Evolutionary conservation across 78 protist species (phyloP), one percentile per base, ranked within the genome.

Genomic region (Dictyostelium citrinum): DNA sequence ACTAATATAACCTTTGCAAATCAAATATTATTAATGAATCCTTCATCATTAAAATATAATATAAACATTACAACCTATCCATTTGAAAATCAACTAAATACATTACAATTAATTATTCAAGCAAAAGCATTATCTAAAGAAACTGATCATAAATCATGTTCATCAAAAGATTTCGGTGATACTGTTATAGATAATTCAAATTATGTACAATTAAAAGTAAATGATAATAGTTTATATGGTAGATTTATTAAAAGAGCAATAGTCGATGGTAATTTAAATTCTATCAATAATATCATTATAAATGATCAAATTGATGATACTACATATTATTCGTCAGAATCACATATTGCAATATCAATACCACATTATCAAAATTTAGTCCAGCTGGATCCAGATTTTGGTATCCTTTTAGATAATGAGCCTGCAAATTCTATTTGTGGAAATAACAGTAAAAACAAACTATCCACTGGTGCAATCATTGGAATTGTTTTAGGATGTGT

Each of bases 241-340:
- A 71, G 78, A 35, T 71, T 71, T 31, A 71, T 71, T 17, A 71
- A 71, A 33, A 71, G 78, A 71, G 78, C 45, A 31, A 33, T 71
- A 12, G 43, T 71, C 1, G 78, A 71, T 71, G 43, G 43, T 16
- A 31, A 20, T 7, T 27, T 27, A 16, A 31, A 17, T 16, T 71
- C 45, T 0, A 71, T 71, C 17, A 27, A n/a, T 16, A 71, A 71
- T 35, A 31, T 6, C 2, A 71, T 71, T 64, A 0, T 64, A n/a
- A 2, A 8, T 27, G 72, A 27, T 64, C 72, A 11, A 27, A 11
- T 1, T 10, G 35, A 64, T 64, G 72, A 64, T 27, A 64, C 33
- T 3, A 55, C 64, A 55, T 64, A 64, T 27, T 64, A 64, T 64
- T 64, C 72, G 1, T 64, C 72, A 11, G 72, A 27, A 64, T 27